phyloP scores from a whole-genome alignment of 2,329 filamentous ascomycete species.

The Myrmaecium sp. region DNA sequence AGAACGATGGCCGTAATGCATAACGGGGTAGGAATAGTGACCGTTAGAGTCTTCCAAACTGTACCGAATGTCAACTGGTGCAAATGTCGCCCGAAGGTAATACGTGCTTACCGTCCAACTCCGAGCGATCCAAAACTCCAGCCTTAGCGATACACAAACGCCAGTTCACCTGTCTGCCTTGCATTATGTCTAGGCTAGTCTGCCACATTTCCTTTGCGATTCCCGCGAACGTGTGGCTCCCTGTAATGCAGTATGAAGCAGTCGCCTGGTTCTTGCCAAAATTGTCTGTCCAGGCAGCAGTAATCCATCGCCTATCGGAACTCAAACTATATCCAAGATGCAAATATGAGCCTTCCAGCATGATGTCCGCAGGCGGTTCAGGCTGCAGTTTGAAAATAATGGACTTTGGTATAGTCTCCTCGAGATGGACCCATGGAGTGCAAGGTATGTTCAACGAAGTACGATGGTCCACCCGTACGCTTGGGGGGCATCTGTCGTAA shows the following conservation, averaged over 20 bases:
- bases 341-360: constrained; percentile 64
- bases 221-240: constrained; percentile 43
- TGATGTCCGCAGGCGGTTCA: constrained; percentile 52
- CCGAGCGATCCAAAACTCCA: constrained; percentile 48
- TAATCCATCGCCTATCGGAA: constrained; percentile 60
- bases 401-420: constrained; percentile 48
- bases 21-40: constrained; percentile 18
- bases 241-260: constrained; percentile 53
- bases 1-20: constrained; percentile 35
- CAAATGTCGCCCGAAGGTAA: no score
- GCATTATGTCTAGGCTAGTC: constrained; percentile 57
- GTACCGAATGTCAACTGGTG: constrained; percentile 28
- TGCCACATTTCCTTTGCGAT: constrained; percentile 65
- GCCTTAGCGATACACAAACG: constrained; percentile 59
- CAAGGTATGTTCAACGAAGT: constrained; percentile 35
- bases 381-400: constrained; percentile 60
- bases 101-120: constrained; percentile 33
- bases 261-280: constrained; percentile 56
- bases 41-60: constrained; percentile 19
- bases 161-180: constrained; percentile 56
- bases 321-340: constrained; percentile 67
- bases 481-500: constrained; percentile 54
- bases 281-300: constrained; percentile 67
- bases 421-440: constrained; percentile 55
- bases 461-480: constrained; percentile 15